Evolutionary conservation across 805 yeast species (phyloP).

Genomic region (Ogataea zsoltii): DNA sequence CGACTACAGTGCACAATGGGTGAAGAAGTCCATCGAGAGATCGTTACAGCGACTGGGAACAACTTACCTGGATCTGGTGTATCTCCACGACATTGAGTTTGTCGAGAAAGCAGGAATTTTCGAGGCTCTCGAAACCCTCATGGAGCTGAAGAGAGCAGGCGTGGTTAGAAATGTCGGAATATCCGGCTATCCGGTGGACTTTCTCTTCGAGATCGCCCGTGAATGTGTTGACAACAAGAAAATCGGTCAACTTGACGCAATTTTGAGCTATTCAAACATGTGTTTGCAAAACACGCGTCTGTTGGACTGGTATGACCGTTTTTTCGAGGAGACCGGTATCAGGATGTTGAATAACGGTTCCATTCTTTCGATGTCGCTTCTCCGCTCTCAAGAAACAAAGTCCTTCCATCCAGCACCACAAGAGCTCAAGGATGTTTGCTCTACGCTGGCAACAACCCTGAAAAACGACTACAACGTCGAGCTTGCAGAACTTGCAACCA

Average conservation of each 20-base stretch:
- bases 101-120: conserved; percentile 53
- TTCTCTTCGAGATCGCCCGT: conserved; percentile 54
- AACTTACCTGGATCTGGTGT: conserved; percentile 73
- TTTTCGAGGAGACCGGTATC: conserved; percentile 55
- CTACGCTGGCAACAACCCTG: conserved; percentile 43
- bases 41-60: conserved; percentile 70
- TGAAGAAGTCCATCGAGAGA: conserved; percentile 62
- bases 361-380: conserved; percentile 82
- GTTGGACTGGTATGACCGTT: conserved; percentile 46
- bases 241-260: conserved; percentile 69
- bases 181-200: conserved; percentile 84
- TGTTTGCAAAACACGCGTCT: conserved; percentile 73
- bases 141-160: conserved; percentile 62
- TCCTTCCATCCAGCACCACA: conserved; percentile 78
- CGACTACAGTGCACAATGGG: conserved; percentile 65
- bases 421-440: conserved; percentile 55
- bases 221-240: conserved; percentile 35
- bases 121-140: conserved; percentile 64
- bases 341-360: conserved; percentile 74
- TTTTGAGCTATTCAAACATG: conserved; percentile 78
- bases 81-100: conserved; percentile 89
- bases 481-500: conserved; percentile 77
- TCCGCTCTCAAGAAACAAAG: conserved; percentile 66
- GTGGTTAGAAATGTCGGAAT: conserved; percentile 66
- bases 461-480: conserved; percentile 48